Evolutionary conservation across 179 eudicot species (phyloP).

Genomic region (Amaranthus tricolor): DNA sequence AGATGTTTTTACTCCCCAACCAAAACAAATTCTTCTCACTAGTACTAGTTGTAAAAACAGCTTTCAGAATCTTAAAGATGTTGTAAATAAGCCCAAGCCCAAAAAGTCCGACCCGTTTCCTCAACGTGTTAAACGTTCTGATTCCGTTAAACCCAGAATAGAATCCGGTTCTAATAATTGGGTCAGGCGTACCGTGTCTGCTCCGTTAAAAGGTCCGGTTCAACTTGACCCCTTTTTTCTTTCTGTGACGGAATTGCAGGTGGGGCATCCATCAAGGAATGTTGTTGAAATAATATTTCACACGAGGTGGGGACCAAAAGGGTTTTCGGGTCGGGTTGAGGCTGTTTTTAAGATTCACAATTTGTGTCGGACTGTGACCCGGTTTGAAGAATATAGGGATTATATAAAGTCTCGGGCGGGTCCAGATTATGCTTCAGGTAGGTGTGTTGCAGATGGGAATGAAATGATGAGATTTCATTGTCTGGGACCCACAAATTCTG

Average conservation of each 20-base stretch:
- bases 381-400: slow-evolving; percentile 80
- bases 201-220: slow-evolving; percentile 15
- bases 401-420: slow-evolving; percentile 40
- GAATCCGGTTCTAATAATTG: slow-evolving; percentile 19
- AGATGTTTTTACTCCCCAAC: slow-evolving; percentile 47
- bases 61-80: slow-evolving; percentile 57
- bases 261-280: slow-evolving; percentile 82
- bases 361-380: slow-evolving; percentile 37
- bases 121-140: slow-evolving; percentile 20
- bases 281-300: slow-evolving; percentile 91
- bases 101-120: slow-evolving; percentile 28
- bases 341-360: slow-evolving; percentile 78
- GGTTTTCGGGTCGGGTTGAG: slow-evolving; percentile 73
- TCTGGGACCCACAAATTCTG: slow-evolving; percentile 43
- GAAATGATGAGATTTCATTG: slow-evolving; percentile 70
- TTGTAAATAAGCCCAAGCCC: slow-evolving; percentile 38
- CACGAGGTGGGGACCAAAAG: slow-evolving; percentile 67
- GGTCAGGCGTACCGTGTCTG: slow-evolving; percentile 27
- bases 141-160: slow-evolving; percentile 17
- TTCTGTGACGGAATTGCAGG: slow-evolving; percentile 64
- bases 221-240: slow-evolving; percentile 39
- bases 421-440: slow-evolving; percentile 26
- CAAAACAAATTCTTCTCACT: slow-evolving; percentile 29
- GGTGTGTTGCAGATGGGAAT: slow-evolving; percentile 70
- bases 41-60: slow-evolving; percentile 58